A percentile compares a stretch with the other conserved stretches of the same genome.
Evolutionary conservation across 768 basidiomycete species (phyloP).

Genomic region (Kwoniella sp.): DNA sequence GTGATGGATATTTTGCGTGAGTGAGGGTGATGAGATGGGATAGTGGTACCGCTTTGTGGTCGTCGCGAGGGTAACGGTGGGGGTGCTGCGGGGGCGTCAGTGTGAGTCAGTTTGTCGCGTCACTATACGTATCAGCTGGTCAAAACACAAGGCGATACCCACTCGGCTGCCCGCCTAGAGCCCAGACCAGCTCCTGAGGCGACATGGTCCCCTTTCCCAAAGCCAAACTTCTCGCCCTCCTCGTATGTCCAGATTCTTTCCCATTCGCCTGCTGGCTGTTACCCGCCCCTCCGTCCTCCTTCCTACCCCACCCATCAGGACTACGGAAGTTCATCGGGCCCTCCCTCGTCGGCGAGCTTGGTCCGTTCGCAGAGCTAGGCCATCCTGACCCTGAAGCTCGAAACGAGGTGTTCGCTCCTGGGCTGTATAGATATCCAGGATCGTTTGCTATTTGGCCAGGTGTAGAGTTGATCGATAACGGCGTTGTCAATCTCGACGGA

Average conservation of each 20-base stretch:
- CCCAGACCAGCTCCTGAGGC: slow-evolving; percentile 53
- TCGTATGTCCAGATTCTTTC: slow-evolving; percentile 26
- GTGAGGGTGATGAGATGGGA: slow-evolving; percentile 52
- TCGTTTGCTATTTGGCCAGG: slow-evolving; percentile 1
- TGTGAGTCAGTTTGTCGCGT: too few relatives aligned
- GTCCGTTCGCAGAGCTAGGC: slow-evolving; percentile 10
- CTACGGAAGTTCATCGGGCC: slow-evolving; percentile 32
- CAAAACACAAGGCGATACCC: slow-evolving; percentile 10
- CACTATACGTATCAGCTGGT: not conserved
- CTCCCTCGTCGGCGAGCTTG: slow-evolving; percentile 17
- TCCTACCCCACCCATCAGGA: slow-evolving; percentile 36
- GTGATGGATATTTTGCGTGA: slow-evolving; percentile 53
- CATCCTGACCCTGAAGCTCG: slow-evolving; percentile 40
- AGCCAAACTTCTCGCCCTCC: slow-evolving; percentile 40
- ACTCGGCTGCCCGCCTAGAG: slow-evolving; percentile 35
- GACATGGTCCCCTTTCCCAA: slow-evolving; percentile 43
- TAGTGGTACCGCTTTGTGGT: slow-evolving; percentile 22
- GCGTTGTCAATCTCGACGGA: slow-evolving; percentile 27
- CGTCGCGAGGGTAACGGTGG: slow-evolving; percentile 43
- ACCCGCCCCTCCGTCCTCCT: slow-evolving; percentile 8
- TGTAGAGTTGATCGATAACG: slow-evolving; percentile 17
- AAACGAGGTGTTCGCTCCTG: slow-evolving; percentile 38
- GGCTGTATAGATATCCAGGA: slow-evolving; percentile 27
- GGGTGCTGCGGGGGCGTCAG: slow-evolving; percentile 19
- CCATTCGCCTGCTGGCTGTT: slow-evolving; percentile 3